Base-by-base conservation (phyloP, 192 early-diverging fungal species). In the Rhizophagus sp. region DNA sequence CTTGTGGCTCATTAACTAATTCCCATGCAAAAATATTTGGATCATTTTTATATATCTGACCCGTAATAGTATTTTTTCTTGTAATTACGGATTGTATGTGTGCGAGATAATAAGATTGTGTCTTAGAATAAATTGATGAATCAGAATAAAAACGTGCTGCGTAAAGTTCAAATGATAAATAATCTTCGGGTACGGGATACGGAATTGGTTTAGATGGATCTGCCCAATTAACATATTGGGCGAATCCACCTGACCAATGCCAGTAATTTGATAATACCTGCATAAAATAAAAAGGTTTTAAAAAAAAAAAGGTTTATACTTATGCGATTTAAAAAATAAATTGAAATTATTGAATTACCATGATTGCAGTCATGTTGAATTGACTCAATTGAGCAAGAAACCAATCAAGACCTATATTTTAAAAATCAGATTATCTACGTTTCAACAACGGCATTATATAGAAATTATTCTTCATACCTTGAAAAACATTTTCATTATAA, bases 1-100 rank as follows among this genome's bases (percentile, higher is more conserved):
- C 52, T 83, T 92, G 91, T 10, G 92, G 92, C 81, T 93, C 92
- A 84, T 93, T 93, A 74, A 88, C 88, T 71, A 93, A 85, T 83
- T 93, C 90, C 91, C 92, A 93, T 4, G 90, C 87, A 78, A 92
- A 86, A 24, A 93, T 89, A 19, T 78, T 76, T 17, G 92, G 88
- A 78, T 93, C 92, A 25, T 90, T 81, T 1, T 78, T 70, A 75
- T 93, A 93, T 11, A 72, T 7, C 22, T 82, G 68, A 0, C 88
- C 87, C 33, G 88, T 92, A 17, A 88, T 61, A 1, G 74, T 83
- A 71, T 93, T 93, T 25, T 50, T 73, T 7, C 90, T 72, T 3
- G 47, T 78, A 13, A 91, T 67, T 39, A 93, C 84, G 1, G 67
- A 67, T 11, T 76, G 61, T 5, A 93, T 76, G 44, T 92, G 90